phyloP scores from a whole-genome alignment of 129 eudicot genomes.

The Smallanthus sonchifolius region DNA sequence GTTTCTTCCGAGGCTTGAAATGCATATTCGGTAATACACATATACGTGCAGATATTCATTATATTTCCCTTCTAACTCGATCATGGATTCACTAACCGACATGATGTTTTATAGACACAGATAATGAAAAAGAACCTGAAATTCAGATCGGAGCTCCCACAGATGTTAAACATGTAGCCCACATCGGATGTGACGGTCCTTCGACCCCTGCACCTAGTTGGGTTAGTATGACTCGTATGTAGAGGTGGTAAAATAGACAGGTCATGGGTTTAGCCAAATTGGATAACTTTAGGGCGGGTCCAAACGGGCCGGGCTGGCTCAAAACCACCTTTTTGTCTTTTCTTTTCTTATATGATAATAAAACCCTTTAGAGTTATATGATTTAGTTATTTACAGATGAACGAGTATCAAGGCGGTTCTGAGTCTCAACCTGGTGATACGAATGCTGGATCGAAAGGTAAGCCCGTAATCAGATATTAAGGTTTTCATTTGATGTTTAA shows the following conservation, averaged over 20 bases:
- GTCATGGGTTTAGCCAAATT: not conserved
- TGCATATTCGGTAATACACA: conserved; percentile 29
- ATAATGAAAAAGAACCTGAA: conserved; percentile 51
- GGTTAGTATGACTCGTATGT: conserved; percentile 41
- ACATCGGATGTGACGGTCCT: conserved; percentile 69
- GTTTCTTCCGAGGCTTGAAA: conserved; percentile 43
- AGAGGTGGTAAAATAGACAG: conserved; percentile 5
- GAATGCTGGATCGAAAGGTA: conserved; percentile 22
- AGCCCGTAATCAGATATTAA: not conserved
- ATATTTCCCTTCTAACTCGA: not conserved
- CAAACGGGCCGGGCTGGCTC: not conserved
- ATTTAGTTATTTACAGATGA: conserved; percentile 22
- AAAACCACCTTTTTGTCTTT: not conserved
- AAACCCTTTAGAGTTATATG: not conserved
- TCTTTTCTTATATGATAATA: not conserved
- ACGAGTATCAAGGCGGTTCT: conserved; percentile 28
- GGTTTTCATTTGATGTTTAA: not conserved
- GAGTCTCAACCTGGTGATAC: conserved; percentile 27
- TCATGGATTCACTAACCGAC: conserved; percentile 1
- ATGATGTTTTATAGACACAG: conserved; percentile 24
- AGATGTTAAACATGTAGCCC: conserved; percentile 76
- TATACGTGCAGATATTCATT: not conserved
- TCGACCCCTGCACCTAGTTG: conserved; percentile 49
- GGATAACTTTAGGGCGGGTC: not conserved
- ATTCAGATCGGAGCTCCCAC: conserved; percentile 68